Base-by-base conservation (phyloP, 768 basidiomycete genomes). In the Punctularia strigosozonata region DNA sequence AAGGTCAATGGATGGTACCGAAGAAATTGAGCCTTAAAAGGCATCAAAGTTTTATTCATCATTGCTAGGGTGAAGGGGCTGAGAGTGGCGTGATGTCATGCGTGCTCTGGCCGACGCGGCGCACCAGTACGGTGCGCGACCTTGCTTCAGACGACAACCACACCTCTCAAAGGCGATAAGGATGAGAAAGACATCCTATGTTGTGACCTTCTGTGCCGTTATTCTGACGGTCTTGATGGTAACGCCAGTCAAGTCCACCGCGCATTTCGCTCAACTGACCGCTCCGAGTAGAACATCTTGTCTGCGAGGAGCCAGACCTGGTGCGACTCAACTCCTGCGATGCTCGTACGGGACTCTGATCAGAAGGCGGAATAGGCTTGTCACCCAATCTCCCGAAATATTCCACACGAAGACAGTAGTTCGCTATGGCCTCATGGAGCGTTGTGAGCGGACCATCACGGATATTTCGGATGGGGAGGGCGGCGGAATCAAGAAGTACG, bases 181-280 rank as follows among this genome's bases (percentile, higher is more conserved):
- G 21, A 80, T 83, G 80, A 66, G 80, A 45, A 82, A 80, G 50
- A 72, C 67, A 1, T 83, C 78, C 1, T 85, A 85, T 45, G 71
- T 69, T 20, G 45, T 80, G 37, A 71, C 80, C 0, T 78, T 82
- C 46, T 46, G 74, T 42, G 70, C 72, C 21, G 71, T 80, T 1
- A 50, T 65, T 3, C 40, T 69, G 12, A 64, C 68, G 4, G 56
- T 79, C 6, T 46, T 67, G 19, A 51, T 82, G 31, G 80, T 81
- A 43, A 45, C 79, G 59, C 14, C 25, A 5, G 13, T 21, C 33
- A 2, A 22, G 1, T 24, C 1, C 28, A 25, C 4, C 30, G 43
- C 25, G 18, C 32, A n/a, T 2, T 3, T 4, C 17, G 15, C 4
- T 19, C 31, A 35, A 28, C 13, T 22, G 7, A 13, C 32, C 17